Evolutionary conservation across 2,329 filamentous ascomycete genomes (phyloP).

Genomic region (Corniculantispora saksenae): DNA sequence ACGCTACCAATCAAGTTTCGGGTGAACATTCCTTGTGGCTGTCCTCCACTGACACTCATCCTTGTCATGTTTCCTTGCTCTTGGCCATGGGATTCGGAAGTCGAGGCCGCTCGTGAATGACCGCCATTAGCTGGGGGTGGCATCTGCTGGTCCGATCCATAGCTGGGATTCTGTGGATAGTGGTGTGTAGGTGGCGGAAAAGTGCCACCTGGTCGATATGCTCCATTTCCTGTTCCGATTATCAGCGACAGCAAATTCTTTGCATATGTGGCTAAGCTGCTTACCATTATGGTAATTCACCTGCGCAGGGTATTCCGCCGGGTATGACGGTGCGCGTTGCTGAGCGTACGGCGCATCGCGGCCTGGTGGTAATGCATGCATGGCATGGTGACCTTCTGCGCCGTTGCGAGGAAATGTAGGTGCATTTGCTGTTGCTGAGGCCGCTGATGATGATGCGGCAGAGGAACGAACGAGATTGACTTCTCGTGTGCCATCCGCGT

Average conservation of each 20-base stretch:
- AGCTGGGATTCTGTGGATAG: slow-evolving; percentile 35
- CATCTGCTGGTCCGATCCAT: slow-evolving; percentile 20
- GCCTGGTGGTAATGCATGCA: slow-evolving; percentile 32
- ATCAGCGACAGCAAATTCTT: slow-evolving; percentile 2
- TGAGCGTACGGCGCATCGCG: slow-evolving; percentile 38
- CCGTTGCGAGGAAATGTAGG: neutral
- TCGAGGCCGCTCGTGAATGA: slow-evolving; percentile 12
- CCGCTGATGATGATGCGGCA: slow-evolving; percentile 27
- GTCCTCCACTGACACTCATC: slow-evolving; percentile 40
- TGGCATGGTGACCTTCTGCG: neutral
- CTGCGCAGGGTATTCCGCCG: slow-evolving; percentile 35
- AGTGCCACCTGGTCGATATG: slow-evolving; percentile 34
- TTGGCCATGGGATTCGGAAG: slow-evolving; percentile 29
- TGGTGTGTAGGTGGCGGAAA: slow-evolving; percentile 42
- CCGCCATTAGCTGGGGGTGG: slow-evolving; percentile 31
- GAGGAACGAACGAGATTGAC: slow-evolving; percentile 64
- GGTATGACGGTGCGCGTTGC: slow-evolving; percentile 30
- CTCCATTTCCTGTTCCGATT: slow-evolving; percentile 24
- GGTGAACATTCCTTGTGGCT: slow-evolving; percentile 83
- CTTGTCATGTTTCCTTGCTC: slow-evolving; percentile 34
- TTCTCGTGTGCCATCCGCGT: slow-evolving; percentile 64
- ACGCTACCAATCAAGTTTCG: slow-evolving; percentile 92
- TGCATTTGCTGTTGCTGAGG: neutral
- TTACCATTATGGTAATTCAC: slow-evolving; percentile 36
- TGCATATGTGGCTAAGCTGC: slow-evolving; percentile 1